Base-by-base conservation (phyloP, 2,329 filamentous ascomycete genomes). In the Aspergillus sp. region DNA sequence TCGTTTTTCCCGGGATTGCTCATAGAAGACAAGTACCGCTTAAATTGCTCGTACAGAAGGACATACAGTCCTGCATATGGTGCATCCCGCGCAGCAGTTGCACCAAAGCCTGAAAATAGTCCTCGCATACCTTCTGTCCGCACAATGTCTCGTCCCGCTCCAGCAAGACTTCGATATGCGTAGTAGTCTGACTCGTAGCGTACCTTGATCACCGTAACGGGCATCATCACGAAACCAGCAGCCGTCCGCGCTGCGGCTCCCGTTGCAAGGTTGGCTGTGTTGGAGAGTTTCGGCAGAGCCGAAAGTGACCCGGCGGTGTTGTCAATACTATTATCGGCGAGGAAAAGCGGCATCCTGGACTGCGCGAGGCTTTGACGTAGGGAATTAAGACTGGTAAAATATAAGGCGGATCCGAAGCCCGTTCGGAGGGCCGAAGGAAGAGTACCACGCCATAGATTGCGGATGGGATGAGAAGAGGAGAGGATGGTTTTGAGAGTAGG, bases 21-120 rank as follows among this genome's bases (percentile, higher is more conserved):
- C 37, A 68, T 36, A 8, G 53, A 45, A 1, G 61, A 53, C 7
- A 71, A 48, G 4, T 50, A 56, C 6, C 62, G 61, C 43, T 72
- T 72, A 13, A 62, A 50, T 40, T 72, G 67, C 70, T 98, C 93
- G 68, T 98, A 98, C 56, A 95, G 87, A 6, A 96, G 73, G 1
- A 98, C 89, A 61, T 98, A 98, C 11, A 96, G 75, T 0, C 93
- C 93, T 0, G 93, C 93, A 63, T 97, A 97, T 0, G 93, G 93
- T n/a, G 90, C 93, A 67, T 98, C 93, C 37, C 93, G 79, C 27
- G 95, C 81, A 1, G 93, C 89, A 0, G 93, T 98, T 1, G 91
- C 93, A 34, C 93, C 93, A 60, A 95, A 95, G 1, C 93, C 93
- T 0, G 87, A 82, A 59, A 97, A 97, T 68, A 98, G 94, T 0